Conservation (phyloP, 2,329 filamentous ascomycete genomes). For the Cladophialophora carrionii region DNA sequence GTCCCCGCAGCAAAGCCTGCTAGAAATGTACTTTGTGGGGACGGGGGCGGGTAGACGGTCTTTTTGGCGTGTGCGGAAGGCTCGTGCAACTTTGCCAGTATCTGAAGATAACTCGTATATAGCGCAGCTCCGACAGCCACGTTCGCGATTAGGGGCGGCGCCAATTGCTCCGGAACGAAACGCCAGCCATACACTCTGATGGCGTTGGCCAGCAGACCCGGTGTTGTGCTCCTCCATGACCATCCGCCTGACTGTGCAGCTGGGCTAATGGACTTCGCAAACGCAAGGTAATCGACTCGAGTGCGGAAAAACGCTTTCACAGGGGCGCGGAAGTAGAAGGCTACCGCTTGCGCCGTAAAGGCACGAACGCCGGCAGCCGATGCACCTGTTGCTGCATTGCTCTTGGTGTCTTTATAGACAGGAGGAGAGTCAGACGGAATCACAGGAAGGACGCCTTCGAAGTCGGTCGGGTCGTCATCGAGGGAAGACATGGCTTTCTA, state of each 20-base stretch:
- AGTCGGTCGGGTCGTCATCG: constrained; percentile 36
- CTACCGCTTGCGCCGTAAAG: constrained; percentile 77
- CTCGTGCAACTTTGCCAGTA: constrained; percentile 60
- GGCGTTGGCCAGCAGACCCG: constrained; percentile 64
- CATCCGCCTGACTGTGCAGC: constrained; percentile 51
- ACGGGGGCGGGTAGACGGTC: constrained; percentile 63
- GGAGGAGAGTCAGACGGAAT: constrained; percentile 34
- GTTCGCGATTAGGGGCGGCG: constrained; percentile 66
- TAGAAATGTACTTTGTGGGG: constrained; percentile 57
- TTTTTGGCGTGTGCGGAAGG: constrained; percentile 61
- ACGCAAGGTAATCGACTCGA: constrained; percentile 78
- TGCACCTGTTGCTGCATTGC: constrained; percentile 70
- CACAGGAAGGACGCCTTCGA: constrained; percentile 35
- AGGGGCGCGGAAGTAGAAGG: constrained; percentile 89
- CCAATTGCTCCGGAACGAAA: constrained; percentile 66
- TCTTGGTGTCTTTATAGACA: constrained; percentile 53
- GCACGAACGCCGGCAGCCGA: constrained; percentile 84
- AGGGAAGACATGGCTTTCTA: constrained; percentile 33
- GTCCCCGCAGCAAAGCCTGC: constrained; percentile 64
- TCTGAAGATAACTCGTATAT: constrained; percentile 66
- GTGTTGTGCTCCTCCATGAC: constrained; percentile 65
- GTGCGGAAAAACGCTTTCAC: constrained; percentile 92
- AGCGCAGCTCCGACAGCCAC: constrained; percentile 64
- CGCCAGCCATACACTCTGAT: constrained; percentile 65
- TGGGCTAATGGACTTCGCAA: constrained; percentile 66